phyloP scores from a whole-genome alignment of 257 asterid species.

The Nicotiana tomentosiformis region DNA sequence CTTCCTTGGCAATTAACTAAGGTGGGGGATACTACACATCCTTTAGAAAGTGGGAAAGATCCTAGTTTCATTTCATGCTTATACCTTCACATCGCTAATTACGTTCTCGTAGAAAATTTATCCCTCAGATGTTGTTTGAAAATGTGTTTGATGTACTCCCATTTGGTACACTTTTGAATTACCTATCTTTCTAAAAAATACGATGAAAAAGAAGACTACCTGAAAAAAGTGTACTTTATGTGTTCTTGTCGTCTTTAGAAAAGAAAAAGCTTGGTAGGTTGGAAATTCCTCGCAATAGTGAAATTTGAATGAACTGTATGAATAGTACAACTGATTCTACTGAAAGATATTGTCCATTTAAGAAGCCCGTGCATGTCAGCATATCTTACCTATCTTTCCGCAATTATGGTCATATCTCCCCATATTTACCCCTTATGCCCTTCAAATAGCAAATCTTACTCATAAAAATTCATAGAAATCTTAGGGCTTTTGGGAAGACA shows the following conservation, averaged over 20 bases:
- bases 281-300: conserved; percentile 19
- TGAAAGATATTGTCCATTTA: conserved; percentile 28
- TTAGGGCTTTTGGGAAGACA: conserved; percentile 6
- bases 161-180: neutral
- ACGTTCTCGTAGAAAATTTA: neutral
- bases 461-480: conserved; percentile 9
- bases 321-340: neutral
- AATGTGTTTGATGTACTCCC: neutral
- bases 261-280: conserved; percentile 1
- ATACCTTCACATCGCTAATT: neutral
- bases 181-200: neutral
- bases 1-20: neutral
- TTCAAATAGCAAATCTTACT: conserved; percentile 9
- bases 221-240: conserved; percentile 6
- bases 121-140: neutral
- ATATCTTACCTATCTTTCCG: conserved; percentile 50
- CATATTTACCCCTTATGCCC: conserved; percentile 26
- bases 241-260: conserved; percentile 5
- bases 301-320: conserved; percentile 1
- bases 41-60: neutral
- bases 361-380: conserved; percentile 48
- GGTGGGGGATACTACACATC: neutral
- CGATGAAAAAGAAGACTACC: neutral
- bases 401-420: conserved; percentile 34
- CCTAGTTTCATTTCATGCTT: neutral